Conservation (phyloP, 257 asterid genomes). For the Scutellaria barbata region DNA sequence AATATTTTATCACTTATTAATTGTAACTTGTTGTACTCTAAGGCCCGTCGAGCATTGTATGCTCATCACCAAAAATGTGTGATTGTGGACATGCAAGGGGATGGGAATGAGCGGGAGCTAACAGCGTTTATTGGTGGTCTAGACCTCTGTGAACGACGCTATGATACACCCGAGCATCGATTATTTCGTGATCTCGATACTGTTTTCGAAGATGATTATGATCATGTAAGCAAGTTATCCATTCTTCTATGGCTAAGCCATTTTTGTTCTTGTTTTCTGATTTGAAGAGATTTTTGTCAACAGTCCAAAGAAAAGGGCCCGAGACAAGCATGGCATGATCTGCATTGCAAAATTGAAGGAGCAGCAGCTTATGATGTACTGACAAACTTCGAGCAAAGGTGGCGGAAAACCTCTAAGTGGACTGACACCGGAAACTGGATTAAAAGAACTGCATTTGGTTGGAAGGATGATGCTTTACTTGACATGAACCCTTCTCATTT, state of each 20-base stretch:
- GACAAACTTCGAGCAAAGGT: conserved; percentile 27
- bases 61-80: conserved; percentile 27
- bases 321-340: conserved; percentile 18
- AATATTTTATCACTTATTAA: no score
- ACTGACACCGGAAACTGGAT: not conserved
- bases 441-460: not conserved
- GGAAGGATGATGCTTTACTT: not conserved
- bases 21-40: no score
- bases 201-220: conserved; percentile 7
- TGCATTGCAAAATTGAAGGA: conserved; percentile 12
- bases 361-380: conserved; percentile 20
- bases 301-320: not conserved
- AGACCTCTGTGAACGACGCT: not conserved
- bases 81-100: conserved; percentile 22
- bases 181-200: conserved; percentile 16
- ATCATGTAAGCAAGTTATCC: not conserved
- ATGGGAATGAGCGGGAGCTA: conserved; percentile 1
- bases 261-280: no score
- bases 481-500: not conserved
- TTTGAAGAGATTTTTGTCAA: not conserved
- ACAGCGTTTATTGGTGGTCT: conserved; percentile 23
- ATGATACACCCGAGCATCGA: conserved; percentile 17
- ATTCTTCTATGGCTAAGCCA: no score
- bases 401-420: conserved; percentile 4
- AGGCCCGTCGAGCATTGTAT: not conserved